Evolutionary conservation across 257 asterid genomes (phyloP).

Genomic region (Solanum pennellii): DNA sequence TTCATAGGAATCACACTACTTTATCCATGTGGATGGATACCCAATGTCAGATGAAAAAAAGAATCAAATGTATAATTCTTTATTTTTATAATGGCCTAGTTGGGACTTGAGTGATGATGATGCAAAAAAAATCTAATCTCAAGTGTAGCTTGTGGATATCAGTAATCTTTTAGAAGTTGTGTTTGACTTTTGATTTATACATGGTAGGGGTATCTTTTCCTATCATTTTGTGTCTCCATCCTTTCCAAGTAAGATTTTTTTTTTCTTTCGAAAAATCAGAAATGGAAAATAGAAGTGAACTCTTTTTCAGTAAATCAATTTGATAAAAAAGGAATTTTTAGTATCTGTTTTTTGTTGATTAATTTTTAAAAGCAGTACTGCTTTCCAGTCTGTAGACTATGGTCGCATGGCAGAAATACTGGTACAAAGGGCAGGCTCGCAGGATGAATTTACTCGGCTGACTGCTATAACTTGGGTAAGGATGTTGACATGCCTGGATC

Average conservation of each 20-base stretch:
- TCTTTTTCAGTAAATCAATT: neutral
- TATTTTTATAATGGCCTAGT: neutral
- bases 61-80: neutral
- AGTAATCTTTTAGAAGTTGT: neutral
- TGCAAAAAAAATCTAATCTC: neutral
- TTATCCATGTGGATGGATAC: neutral
- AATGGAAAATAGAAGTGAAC: neutral
- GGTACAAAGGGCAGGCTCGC: slow-evolving; percentile 70
- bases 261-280: neutral
- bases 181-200: neutral
- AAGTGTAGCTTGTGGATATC: neutral
- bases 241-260: neutral
- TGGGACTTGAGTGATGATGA: neutral
- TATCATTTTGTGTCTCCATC: neutral
- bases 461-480: slow-evolving; percentile 85
- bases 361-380: slow-evolving; percentile 14
- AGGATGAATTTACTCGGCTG: slow-evolving; percentile 71
- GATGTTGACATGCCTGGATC: slow-evolving; percentile 1
- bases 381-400: slow-evolving; percentile 78
- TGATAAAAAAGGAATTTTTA: neutral
- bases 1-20: neutral
- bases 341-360: neutral
- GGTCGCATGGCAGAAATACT: slow-evolving; percentile 87
- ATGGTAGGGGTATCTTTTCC: neutral
- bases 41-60: neutral